Conservation (phyloP, 176 grass and related monocot genomes). For the Aegilops tauschii region DNA sequence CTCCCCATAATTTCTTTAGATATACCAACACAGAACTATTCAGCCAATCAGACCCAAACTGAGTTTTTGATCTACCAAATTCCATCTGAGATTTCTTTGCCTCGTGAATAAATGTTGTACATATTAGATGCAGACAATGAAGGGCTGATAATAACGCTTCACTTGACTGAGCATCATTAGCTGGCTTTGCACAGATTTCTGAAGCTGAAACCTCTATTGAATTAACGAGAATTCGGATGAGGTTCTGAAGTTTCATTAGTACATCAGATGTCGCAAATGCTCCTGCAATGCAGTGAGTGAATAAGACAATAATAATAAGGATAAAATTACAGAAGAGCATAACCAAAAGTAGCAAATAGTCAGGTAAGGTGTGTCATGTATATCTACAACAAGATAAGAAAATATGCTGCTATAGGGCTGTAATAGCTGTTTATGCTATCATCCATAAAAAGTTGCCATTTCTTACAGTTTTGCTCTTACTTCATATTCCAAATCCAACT, state of each 20-base stretch:
- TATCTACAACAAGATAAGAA: not conserved
- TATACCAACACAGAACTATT: conserved; percentile 50
- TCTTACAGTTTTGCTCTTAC: not conserved
- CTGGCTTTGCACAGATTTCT: conserved; percentile 46
- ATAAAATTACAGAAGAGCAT: not conserved
- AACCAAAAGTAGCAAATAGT: conserved; percentile 2
- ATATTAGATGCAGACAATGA: conserved; percentile 66
- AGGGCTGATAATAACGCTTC: conserved; percentile 54
- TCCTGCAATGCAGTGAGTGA: conserved; percentile 16
- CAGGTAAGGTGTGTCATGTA: not conserved
- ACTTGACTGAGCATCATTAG: conserved; percentile 52
- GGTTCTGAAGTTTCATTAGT: conserved; percentile 50
- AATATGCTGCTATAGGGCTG: not conserved
- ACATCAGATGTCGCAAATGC: conserved; percentile 32
- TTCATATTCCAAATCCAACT: conserved; percentile 7
- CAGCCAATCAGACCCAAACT: conserved; percentile 30
- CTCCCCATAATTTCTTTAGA: conserved; percentile 60
- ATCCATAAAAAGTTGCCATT: not conserved
- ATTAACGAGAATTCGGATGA: conserved; percentile 56
- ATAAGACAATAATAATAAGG: conserved; percentile 7
- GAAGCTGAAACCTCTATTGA: conserved; percentile 63
- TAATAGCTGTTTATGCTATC: conserved; percentile 13
- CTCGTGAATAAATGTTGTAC: conserved; percentile 58
- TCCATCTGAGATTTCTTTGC: conserved; percentile 52
- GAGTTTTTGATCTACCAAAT: conserved; percentile 11